These are phyloP conservation scores for Hypoxylon rickii DNA, from an alignment of 495 filamentous ascomycete genomes.

Conservation along the genomic window DNA sequence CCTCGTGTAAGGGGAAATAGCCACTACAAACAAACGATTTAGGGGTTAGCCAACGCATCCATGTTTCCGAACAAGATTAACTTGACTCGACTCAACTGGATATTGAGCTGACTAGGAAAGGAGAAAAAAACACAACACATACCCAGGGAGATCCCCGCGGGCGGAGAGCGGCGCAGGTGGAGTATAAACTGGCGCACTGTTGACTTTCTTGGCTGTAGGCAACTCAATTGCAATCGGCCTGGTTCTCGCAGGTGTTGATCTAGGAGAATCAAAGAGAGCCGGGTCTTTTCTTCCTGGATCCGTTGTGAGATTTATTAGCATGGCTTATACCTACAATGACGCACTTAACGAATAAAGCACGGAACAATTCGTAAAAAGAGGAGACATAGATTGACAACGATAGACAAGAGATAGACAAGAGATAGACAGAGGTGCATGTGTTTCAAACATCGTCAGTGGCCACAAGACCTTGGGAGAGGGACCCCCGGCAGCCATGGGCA, in stretches of 20 bases:
- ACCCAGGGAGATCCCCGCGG: conserved; percentile 57
- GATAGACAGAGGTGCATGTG: conserved; percentile 6
- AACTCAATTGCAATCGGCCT: conserved; percentile 54
- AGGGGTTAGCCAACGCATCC: conserved; percentile 3
- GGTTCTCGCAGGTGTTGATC: conserved; percentile 35
- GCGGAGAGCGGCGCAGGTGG: conserved; percentile 51
- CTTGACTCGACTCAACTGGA: neutral
- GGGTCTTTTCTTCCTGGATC: conserved; percentile 34
- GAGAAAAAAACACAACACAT: conserved; percentile 34
- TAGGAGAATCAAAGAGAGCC: conserved; percentile 27
- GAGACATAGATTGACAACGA: too few relatives aligned
- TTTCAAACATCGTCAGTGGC: conserved; percentile 19
- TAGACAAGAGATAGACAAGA: too few relatives aligned
- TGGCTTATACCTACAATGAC: conserved; percentile 22
- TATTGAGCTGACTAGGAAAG: too few relatives aligned
- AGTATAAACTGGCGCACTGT: conserved; percentile 43
- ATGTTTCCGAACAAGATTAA: neutral
- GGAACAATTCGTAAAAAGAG: conserved; percentile 1
- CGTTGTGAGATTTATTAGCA: conserved; percentile 34
- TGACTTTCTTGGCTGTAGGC: conserved; percentile 38
- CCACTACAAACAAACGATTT: conserved; percentile 37
- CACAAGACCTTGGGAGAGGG: conserved; percentile 4
- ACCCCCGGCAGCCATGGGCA: neutral
- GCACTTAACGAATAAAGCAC: conserved; percentile 16
- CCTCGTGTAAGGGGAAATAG: conserved; percentile 58